These are phyloP conservation scores for Pythium periplocum DNA, from an alignment of 352 stramenopile species.

Conservation along the genomic window DNA sequence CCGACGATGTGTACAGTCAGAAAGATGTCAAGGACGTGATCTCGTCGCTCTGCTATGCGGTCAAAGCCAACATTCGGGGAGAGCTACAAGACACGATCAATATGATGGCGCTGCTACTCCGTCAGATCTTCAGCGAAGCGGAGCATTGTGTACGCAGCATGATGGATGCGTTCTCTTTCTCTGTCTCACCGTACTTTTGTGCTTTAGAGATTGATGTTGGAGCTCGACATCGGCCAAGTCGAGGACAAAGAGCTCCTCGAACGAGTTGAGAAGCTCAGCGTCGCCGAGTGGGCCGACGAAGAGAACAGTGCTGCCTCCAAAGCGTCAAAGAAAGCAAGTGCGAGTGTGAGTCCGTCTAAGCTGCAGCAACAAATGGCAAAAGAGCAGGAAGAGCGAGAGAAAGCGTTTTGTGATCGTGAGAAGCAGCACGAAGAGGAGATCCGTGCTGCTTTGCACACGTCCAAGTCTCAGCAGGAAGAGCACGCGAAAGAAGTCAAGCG, in stretches of 20 bases:
- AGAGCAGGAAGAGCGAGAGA: too few species aligned
- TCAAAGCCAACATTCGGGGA: conserved; percentile 73
- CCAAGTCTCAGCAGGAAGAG: conserved; percentile 38
- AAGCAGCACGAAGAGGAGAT: conserved; percentile 58
- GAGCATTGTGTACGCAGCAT: conserved; percentile 47
- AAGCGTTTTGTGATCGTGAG: neutral
- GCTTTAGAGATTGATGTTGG: conserved; percentile 47
- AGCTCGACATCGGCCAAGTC: conserved; percentile 68
- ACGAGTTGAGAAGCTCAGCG: conserved; percentile 68
- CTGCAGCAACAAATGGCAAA: conserved; percentile 4
- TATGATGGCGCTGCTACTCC: conserved; percentile 82
- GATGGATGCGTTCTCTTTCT: neutral
- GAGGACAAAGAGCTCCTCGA: conserved; percentile 72
- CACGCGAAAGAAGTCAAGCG: conserved; percentile 45
- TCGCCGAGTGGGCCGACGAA: conserved; percentile 61
- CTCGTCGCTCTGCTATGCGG: conserved; percentile 69
- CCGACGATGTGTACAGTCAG: conserved; percentile 78
- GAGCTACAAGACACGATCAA: conserved; percentile 83
- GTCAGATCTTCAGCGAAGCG: conserved; percentile 70
- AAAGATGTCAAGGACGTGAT: conserved; percentile 77
- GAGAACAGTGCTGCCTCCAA: conserved; percentile 7
- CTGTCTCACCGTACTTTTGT: conserved; percentile 1
- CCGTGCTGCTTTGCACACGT: conserved; percentile 41
- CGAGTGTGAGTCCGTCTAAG: conserved; percentile 12
- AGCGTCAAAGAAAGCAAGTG: conserved; percentile 4